A percentile compares a stretch with the other conserved stretches of the same genome.
phyloP scores from a whole-genome alignment of 164 flowering plant species.

The Nymphaea thermarum region DNA sequence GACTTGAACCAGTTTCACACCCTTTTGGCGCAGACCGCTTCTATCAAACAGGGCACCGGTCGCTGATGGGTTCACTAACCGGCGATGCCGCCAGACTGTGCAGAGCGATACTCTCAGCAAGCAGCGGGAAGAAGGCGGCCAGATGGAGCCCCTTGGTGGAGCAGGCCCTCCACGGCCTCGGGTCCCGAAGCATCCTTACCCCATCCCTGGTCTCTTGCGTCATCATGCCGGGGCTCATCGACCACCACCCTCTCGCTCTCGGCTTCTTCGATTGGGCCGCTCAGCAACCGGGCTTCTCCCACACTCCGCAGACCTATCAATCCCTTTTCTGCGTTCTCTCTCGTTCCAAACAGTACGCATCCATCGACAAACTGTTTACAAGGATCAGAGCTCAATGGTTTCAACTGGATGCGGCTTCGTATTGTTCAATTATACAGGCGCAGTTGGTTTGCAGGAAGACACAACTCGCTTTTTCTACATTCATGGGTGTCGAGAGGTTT shows the following conservation, averaged over 20 bases:
- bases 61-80: background rate
- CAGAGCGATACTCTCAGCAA: background rate
- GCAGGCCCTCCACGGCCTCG: conserved; percentile 50
- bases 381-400: conserved; percentile 26
- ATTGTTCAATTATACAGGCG: conserved; percentile 26
- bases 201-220: conserved; percentile 58
- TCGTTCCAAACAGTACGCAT: conserved; percentile 41
- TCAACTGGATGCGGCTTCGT: conserved; percentile 29
- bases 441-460: conserved; percentile 28
- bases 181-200: conserved; percentile 37
- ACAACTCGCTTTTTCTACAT: conserved; percentile 32
- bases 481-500: conserved; percentile 15
- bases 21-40: no score
- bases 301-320: conserved; percentile 40
- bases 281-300: conserved; percentile 61
- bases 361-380: conserved; percentile 28
- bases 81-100: background rate
- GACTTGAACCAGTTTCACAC: no score
- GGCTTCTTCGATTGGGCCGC: conserved; percentile 88
- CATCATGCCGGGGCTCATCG: conserved; percentile 61
- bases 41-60: no score
- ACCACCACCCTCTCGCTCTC: conserved; percentile 52
- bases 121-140: conserved; percentile 9
- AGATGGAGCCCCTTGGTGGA: conserved; percentile 56
- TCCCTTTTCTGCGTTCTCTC: conserved; percentile 63